Evolutionary conservation across 495 filamentous ascomycete genomes (phyloP), one percentile per base, ranked within the genome.

Genomic region (Hypoxylon lienhwacheense): DNA sequence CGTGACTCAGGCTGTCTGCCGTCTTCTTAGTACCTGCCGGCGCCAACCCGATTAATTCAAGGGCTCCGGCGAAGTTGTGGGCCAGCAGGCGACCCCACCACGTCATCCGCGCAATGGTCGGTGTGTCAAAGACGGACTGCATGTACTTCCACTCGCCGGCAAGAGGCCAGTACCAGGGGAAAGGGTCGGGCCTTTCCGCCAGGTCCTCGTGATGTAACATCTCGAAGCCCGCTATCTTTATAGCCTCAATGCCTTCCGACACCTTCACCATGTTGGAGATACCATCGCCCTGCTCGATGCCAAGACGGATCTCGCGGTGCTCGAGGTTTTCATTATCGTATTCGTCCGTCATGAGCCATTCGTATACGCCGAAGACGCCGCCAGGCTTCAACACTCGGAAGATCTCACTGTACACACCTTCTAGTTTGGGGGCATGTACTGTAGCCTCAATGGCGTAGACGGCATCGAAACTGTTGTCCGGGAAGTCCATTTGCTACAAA

Each of bases 401-500:
- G 67, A 97, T 97, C 70, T 98, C 85, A 69, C 79, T 81, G 74
- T 98, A 98, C 42, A 98, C 90, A 51, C 90, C 95, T 53, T 87
- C 90, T n/a, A 98, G 83, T 60, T 85, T 88, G 40, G 95, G 93
- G 2, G 93, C 93, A 72, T 98, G 95, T 29, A 93, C 88, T 20
- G 93, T 98, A 5, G 93, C 93, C 73, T 98, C 93, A 65, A 98
- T 98, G 53, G 95, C 93, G 66, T 98, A 97, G 36, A 98, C 93
- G 60, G 88, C 90, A 55, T 98, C 95, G 73, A 98, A 98, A 37
- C 70, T 77, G 77, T 95, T 88, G 61, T 90, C 83, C 37, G 89
- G 86, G 79, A 97, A 98, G 25, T 82, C 86, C 92, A 98, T 97
- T 85, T 98, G 93, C 85, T 87, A 46, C n/a, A n/a, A 11, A 15